A percentile compares a stretch with the other conserved stretches of the same genome.
phyloP scores from a whole-genome alignment of 2,329 filamentous ascomycete genomes.

The Laburnicola sp. region DNA sequence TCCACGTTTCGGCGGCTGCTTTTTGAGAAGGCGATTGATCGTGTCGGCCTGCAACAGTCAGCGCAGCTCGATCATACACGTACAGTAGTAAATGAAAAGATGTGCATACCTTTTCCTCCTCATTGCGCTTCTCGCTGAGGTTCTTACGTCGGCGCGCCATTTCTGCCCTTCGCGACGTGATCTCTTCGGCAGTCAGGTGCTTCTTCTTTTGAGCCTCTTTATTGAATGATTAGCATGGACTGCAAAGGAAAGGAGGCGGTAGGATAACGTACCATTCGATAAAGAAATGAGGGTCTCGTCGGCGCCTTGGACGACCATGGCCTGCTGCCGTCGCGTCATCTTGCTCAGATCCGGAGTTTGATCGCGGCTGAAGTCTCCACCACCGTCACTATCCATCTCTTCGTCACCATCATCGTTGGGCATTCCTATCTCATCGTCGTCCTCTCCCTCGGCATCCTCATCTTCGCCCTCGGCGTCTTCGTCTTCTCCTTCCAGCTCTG shows the following conservation, averaged over 20 bases:
- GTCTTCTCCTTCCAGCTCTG: constrained; percentile 48
- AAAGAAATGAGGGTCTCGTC: constrained; percentile 55
- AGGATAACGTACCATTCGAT: constrained; percentile 56
- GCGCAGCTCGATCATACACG: constrained; percentile 1
- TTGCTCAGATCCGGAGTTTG: constrained; percentile 67
- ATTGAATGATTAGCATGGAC: constrained; percentile 14
- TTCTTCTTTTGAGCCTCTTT: constrained; percentile 72
- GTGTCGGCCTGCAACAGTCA: constrained; percentile 72
- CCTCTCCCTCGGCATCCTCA: constrained; percentile 47
- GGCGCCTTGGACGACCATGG: constrained; percentile 57
- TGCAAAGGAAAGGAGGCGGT: not conserved
- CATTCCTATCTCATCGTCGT: constrained; percentile 46
- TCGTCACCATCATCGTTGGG: constrained; percentile 42
- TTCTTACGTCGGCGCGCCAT: constrained; percentile 76
- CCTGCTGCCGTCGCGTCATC: constrained; percentile 69
- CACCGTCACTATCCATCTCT: constrained; percentile 56
- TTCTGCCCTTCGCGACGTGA: constrained; percentile 71
- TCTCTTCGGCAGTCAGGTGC: constrained; percentile 71
- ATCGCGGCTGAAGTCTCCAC: constrained; percentile 58
- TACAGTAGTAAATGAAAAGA: not conserved
- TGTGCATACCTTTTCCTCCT: constrained; percentile 69
- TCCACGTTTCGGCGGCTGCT: constrained; percentile 73
- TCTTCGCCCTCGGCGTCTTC: constrained; percentile 54
- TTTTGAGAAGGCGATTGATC: constrained; percentile 86
- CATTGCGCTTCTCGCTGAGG: constrained; percentile 74